A percentile compares a stretch with the other conserved stretches of the same genome.
phyloP scores from a whole-genome alignment of 2,329 filamentous ascomycete genomes.

The Epichloe coenophiala region DNA sequence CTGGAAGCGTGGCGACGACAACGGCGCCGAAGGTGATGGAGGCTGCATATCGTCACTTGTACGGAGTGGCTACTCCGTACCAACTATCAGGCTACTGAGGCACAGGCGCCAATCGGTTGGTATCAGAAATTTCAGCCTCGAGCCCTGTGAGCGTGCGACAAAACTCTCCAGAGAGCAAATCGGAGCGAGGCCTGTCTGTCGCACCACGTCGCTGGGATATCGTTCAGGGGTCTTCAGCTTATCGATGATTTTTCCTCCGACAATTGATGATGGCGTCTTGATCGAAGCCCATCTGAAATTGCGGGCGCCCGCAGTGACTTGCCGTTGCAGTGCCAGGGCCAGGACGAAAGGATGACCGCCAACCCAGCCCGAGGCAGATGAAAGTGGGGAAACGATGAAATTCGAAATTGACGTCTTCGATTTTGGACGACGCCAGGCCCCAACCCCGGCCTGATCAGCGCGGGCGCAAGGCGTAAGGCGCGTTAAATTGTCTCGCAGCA shows the following conservation, averaged over 20 bases:
- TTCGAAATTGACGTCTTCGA: background rate
- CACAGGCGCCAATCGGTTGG: background rate
- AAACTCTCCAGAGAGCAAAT: background rate
- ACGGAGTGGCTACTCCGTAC: background rate
- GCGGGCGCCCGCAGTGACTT: no score
- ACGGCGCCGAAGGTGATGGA: background rate
- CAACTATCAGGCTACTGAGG: background rate
- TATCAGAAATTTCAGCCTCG: background rate
- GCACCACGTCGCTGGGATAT: background rate
- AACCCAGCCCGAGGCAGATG: background rate
- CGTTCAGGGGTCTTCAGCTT: background rate
- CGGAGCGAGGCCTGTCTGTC: background rate
- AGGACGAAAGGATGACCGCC: background rate
- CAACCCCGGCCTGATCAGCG: background rate
- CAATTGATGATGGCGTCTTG: no score
- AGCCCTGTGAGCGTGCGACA: background rate
- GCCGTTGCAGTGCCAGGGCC: no score
- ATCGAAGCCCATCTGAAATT: no score
- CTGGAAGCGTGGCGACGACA: conserved; percentile 2
- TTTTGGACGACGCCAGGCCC: background rate
- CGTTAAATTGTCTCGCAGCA: background rate
- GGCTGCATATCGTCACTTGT: background rate
- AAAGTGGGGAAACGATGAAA: background rate
- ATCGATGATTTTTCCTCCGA: background rate
- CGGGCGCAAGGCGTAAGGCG: background rate